Conservation (phyloP, 2,329 filamentous ascomycete species). For the Exophiala oligosperma region DNA sequence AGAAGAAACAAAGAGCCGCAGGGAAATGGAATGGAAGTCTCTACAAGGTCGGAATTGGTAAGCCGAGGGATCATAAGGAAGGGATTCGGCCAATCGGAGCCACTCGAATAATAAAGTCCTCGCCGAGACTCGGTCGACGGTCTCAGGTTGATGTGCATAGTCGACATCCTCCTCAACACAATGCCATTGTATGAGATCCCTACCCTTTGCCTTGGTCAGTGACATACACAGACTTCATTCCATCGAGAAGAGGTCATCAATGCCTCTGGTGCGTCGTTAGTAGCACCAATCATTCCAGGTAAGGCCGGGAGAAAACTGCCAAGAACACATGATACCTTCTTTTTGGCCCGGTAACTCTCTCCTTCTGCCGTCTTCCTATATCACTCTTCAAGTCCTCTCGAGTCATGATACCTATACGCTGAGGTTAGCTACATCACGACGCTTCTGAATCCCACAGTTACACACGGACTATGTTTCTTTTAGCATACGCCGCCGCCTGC, state of each 20-base stretch:
- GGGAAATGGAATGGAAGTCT: neutral
- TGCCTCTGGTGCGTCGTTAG: too few species aligned
- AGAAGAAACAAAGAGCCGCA: conserved; percentile 1
- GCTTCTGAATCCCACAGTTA: neutral
- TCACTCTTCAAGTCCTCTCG: neutral
- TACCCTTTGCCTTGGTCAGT: too few species aligned
- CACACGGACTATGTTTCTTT: neutral
- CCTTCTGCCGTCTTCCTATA: neutral
- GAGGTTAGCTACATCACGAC: too few species aligned
- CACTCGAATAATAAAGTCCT: neutral
- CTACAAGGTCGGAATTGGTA: neutral
- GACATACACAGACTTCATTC: too few species aligned
- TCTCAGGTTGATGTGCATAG: neutral
- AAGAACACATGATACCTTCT: neutral
- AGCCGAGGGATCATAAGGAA: neutral
- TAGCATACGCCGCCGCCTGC: neutral
- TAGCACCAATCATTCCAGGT: neutral
- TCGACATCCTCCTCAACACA: too few species aligned
- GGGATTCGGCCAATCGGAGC: conserved; percentile 1
- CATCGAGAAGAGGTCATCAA: too few species aligned
- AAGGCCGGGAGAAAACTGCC: neutral
- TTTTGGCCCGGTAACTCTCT: neutral
- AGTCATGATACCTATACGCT: neutral
- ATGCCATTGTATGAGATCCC: too few species aligned
- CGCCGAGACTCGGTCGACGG: neutral